Evolutionary conservation across 208 protist genomes (phyloP).

Genomic region (Acanthamoeba culbertsoni): DNA sequence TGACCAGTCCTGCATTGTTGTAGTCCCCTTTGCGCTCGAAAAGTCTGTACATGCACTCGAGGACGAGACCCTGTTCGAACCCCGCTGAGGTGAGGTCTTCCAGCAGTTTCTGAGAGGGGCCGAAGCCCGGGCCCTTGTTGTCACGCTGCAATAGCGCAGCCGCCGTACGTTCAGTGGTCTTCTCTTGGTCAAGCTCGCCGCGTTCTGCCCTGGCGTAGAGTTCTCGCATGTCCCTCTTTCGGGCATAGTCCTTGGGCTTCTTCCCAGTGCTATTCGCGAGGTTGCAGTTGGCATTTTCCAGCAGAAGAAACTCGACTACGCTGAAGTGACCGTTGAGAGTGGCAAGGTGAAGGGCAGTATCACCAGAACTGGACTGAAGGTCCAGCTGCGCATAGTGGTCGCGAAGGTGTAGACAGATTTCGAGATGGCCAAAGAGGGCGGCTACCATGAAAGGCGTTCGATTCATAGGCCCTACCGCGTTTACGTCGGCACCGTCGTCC

Average conservation of each 20-base stretch:
- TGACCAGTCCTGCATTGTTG: background rate
- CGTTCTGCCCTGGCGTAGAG: background rate
- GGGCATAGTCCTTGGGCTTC: conserved; percentile 17
- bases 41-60: conserved; percentile 14
- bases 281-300: background rate
- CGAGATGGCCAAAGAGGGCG: background rate
- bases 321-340: conserved; percentile 5
- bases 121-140: background rate
- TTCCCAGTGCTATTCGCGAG: conserved; percentile 1
- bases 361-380: background rate
- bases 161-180: background rate
- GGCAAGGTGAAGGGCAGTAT: background rate
- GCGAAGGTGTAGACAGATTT: background rate
- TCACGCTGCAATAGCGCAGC: background rate
- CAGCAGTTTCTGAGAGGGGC: background rate
- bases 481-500: background rate
- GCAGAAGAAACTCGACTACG: background rate
- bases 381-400: background rate
- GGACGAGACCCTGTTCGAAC: conserved; percentile 10
- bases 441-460: background rate
- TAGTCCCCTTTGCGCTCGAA: conserved; percentile 11
- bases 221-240: conserved; percentile 11
- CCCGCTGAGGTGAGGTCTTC: background rate
- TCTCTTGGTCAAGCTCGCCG: background rate
- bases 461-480: background rate